phyloP scores from a whole-genome alignment of 441 rosid species.

The Gossypium schwendimanii region DNA sequence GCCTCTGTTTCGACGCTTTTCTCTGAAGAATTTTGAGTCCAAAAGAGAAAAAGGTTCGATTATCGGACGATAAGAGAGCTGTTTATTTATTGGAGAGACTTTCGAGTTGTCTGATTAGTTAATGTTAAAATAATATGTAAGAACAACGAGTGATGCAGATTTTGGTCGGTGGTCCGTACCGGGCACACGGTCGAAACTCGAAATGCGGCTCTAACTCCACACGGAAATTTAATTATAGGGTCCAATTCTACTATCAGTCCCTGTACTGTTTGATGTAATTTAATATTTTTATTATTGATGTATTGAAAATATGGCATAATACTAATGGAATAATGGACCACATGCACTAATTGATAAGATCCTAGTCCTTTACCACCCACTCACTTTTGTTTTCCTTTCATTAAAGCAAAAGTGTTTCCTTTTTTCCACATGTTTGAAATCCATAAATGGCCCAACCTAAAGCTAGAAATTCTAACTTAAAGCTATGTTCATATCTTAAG shows the following conservation, averaged over 20 bases:
- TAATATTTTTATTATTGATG: background rate
- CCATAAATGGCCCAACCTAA: no score
- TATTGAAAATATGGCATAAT: background rate
- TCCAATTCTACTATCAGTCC: background rate
- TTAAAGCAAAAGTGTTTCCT: no score
- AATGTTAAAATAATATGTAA: background rate
- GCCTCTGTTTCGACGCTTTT: background rate
- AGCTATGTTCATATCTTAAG: no score
- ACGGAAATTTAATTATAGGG: background rate
- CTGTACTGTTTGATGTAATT: no score
- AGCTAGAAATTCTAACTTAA: no score
- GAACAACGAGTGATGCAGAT: no score
- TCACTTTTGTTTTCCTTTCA: no score
- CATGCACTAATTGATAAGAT: background rate
- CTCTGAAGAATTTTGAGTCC: background rate
- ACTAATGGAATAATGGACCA: background rate
- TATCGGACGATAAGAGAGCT: background rate
- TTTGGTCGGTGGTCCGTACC: conserved; percentile 10
- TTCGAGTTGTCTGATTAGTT: background rate
- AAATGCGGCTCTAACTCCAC: no score
- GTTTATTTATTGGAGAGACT: background rate
- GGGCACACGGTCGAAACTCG: background rate
- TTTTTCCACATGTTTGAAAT: no score
- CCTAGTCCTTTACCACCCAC: no score
- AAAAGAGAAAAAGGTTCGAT: background rate